A percentile compares a stretch with the other conserved stretches of the same genome.
Conservation (phyloP, 2,329 filamentous ascomycete genomes). For the Macrophomina tecta region DNA sequence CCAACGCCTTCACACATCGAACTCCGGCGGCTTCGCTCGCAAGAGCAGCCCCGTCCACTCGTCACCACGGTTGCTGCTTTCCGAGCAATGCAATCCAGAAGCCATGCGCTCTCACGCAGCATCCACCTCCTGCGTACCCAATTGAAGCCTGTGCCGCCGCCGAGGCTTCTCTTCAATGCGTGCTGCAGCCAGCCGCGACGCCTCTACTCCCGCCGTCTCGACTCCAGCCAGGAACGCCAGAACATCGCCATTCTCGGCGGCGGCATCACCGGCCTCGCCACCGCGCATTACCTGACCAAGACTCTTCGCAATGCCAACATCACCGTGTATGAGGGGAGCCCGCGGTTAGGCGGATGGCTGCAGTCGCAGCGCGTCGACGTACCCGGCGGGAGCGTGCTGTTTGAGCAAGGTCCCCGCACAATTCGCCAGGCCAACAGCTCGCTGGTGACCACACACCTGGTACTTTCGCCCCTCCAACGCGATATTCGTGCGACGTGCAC, state of each 20-base stretch:
- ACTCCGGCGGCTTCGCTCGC: constrained; percentile 15
- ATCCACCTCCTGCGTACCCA: constrained; percentile 6
- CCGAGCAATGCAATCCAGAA: constrained; percentile 46
- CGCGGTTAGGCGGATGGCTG: constrained; percentile 83
- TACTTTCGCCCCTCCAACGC: constrained; percentile 48
- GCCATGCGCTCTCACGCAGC: constrained; percentile 39
- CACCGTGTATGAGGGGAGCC: constrained; percentile 77
- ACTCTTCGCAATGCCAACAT: constrained; percentile 72
- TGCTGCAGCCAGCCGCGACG: constrained; percentile 28
- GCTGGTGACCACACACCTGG: constrained; percentile 72
- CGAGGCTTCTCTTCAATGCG: not conserved
- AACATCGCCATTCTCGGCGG: constrained; percentile 59
- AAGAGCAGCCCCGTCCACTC: constrained; percentile 28
- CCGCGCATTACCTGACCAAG: constrained; percentile 73
- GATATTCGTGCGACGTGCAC: not conserved
- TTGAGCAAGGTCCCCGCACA: constrained; percentile 85
- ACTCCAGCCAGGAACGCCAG: constrained; percentile 34
- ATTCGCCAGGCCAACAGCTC: constrained; percentile 67
- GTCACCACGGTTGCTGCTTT: constrained; percentile 31
- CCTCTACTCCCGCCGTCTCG: constrained; percentile 38
- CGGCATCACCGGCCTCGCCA: constrained; percentile 58
- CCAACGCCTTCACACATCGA: constrained; percentile 18
- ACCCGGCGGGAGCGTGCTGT: constrained; percentile 68
- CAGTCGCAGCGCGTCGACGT: constrained; percentile 68
- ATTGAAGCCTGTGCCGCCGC: constrained; percentile 1